phyloP scores from a whole-genome alignment of 2,329 filamentous ascomycete species.

The Westerdykella sp. region DNA sequence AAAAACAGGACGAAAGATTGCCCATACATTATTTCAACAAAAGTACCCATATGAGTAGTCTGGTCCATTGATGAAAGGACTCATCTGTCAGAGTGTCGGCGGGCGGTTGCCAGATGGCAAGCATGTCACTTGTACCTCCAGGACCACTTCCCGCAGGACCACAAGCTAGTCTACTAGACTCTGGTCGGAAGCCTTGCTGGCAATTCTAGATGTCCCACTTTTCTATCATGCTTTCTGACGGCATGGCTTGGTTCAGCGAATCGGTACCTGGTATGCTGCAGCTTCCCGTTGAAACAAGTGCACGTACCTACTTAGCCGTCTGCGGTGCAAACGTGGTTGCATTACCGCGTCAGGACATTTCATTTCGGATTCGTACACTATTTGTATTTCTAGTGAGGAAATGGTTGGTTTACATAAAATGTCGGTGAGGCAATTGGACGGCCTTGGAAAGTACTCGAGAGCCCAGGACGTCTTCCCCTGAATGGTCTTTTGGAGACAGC shows the following conservation, averaged over 20 bases:
- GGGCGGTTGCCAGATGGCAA: no score
- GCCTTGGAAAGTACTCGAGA: conserved; percentile 19
- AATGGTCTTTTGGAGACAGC: conserved; percentile 3
- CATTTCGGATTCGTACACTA: conserved; percentile 12
- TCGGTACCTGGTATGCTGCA: conserved; percentile 26
- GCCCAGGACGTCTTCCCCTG: not conserved
- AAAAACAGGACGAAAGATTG: no score
- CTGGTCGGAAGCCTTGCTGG: conserved; percentile 7
- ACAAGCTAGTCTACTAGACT: not conserved
- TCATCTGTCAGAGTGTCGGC: no score
- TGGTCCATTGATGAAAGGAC: no score
- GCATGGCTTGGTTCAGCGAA: conserved; percentile 18
- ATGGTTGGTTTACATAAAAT: conserved; percentile 13
- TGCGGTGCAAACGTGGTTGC: conserved; percentile 30
- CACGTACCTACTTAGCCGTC: conserved; percentile 22
- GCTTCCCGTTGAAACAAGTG: conserved; percentile 25
- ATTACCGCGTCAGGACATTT: conserved; percentile 10
- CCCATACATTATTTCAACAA: no score
- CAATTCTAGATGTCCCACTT: conserved; percentile 1
- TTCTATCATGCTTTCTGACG: conserved; percentile 11
- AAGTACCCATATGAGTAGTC: no score
- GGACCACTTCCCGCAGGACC: no score
- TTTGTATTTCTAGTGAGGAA: conserved; percentile 3
- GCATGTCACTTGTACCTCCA: no score
- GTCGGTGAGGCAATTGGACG: conserved; percentile 11